A percentile compares a stretch with the other conserved stretches of the same genome.
phyloP scores from a whole-genome alignment of 768 basidiomycete species.

The Trametes villosa region DNA sequence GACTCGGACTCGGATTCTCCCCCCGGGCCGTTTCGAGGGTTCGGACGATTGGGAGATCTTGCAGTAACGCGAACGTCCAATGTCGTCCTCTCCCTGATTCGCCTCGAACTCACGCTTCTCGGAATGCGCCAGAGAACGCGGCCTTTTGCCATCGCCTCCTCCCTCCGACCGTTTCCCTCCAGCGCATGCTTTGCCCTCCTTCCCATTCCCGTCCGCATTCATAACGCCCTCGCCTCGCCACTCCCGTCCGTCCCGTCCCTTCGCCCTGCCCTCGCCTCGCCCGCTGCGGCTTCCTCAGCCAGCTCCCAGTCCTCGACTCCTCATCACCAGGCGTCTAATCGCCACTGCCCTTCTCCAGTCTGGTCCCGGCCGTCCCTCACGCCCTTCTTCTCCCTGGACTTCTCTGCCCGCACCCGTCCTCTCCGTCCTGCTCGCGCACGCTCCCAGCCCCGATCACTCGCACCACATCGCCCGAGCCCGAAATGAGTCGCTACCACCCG shows the following conservation, averaged over 20 bases:
- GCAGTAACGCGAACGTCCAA: conserved; percentile 2
- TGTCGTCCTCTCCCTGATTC: conserved; percentile 8
- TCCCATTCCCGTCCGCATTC: conserved; percentile 12
- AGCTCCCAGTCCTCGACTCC: no score
- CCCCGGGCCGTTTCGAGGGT: conserved; percentile 38
- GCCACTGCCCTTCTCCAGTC: conserved; percentile 1
- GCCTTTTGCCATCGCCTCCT: conserved; percentile 12
- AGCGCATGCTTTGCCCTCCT: neutral
- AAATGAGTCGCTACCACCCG: conserved; percentile 32
- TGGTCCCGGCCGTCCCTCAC: neutral
- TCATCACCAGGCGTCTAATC: conserved; percentile 3
- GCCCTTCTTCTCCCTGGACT: neutral
- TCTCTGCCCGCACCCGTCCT: neutral
- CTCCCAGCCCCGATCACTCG: neutral
- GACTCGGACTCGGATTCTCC: conserved; percentile 3
- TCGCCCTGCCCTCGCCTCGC: conserved; percentile 16
- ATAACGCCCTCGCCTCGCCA: conserved; percentile 10
- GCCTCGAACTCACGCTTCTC: conserved; percentile 8
- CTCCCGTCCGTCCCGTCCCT: conserved; percentile 9
- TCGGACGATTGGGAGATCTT: conserved; percentile 10
- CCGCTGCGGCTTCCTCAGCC: neutral
- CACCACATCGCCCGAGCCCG: conserved; percentile 8
- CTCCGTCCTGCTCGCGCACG: neutral
- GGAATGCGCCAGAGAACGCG: conserved; percentile 21
- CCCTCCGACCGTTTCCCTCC: conserved; percentile 3